Evolutionary conservation across 2,329 filamentous ascomycete genomes (phyloP).

Genomic region (Trichophyton equinum): DNA sequence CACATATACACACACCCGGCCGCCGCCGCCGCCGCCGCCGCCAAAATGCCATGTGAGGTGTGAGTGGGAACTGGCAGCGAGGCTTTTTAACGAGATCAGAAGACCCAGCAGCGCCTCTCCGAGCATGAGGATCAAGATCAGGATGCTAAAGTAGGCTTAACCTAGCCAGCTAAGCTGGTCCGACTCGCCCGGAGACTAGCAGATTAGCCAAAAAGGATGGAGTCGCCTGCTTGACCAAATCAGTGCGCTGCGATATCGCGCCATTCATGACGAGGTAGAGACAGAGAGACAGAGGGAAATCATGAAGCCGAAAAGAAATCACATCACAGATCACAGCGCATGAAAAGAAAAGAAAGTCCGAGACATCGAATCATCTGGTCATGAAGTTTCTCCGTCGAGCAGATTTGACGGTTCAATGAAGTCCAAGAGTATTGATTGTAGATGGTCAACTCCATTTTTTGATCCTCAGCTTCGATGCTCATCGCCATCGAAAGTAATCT

Average conservation of each 20-base stretch:
- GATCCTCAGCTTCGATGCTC: background rate
- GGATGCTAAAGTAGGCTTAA: too few species aligned
- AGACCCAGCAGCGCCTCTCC: background rate
- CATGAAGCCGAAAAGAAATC: background rate
- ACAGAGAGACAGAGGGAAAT: background rate
- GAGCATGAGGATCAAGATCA: background rate
- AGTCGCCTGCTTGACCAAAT: too few species aligned
- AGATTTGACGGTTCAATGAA: too few species aligned
- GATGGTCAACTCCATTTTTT: too few species aligned
- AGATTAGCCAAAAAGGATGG: too few species aligned
- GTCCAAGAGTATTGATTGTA: too few species aligned
- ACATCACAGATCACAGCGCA: background rate
- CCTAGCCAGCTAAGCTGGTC: background rate
- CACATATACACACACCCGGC: too few species aligned
- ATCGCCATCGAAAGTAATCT: too few species aligned
- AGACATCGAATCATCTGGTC: background rate
- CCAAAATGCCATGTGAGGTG: background rate
- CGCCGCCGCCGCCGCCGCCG: background rate
- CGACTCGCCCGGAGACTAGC: too few species aligned
- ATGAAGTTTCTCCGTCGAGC: too few species aligned
- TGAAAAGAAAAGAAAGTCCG: background rate
- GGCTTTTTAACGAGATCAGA: background rate
- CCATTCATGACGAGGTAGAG: background rate
- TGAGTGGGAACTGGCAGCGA: background rate
- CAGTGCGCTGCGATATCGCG: background rate